Evolutionary conservation across 2,329 filamentous ascomycete species (phyloP), one percentile per base, ranked within the genome.

Genomic region (Simplicillium aogashimaense): DNA sequence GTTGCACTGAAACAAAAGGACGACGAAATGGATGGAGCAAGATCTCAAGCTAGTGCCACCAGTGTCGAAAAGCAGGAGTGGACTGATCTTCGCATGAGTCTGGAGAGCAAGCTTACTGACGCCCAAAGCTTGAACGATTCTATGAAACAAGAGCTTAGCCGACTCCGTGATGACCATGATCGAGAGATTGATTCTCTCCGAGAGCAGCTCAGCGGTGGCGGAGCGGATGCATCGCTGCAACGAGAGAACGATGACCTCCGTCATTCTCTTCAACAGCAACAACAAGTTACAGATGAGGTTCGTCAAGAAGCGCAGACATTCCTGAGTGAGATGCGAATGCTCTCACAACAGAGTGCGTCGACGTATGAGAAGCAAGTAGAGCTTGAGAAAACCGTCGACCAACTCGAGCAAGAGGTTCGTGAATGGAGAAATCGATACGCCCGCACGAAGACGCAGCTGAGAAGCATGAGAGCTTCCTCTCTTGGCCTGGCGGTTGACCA

Each of bases 351-450:
- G 50, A 92, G 84, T 52, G 80, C 79, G 47, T 73, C 81, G 10
- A 81, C 83, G 7, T 83, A 86, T 58, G 87, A 94, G 49, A 83
- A 81, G 49, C 89, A 97, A 59, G 79, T 87, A 38, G 78, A 81
- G 50, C 70, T 97, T 47, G 78, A 84, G 40, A 75, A 74, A 47
- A 83, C 83, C 35, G 81, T 95, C 28, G 73, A 84, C 42, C 70
- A 75, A 40, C 72, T 98, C 6, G 86, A 95, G 60, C 70, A 77
- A 16, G 88, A 97, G 56, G 78, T 94, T 36, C 83, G 83, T 40
- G 81, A 89, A 38, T 98, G 92, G 92, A 87, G 88, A 56, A 79
- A 82, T 50, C 83, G 89, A 35, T 97, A 95, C 55, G 83, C 88
- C 18, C 83, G 82, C 49, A 75, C 86, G 30, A 95, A 94, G 66